Base-by-base conservation (phyloP, 192 early-diverging fungal species). In the Entophlyctis luteolus region DNA sequence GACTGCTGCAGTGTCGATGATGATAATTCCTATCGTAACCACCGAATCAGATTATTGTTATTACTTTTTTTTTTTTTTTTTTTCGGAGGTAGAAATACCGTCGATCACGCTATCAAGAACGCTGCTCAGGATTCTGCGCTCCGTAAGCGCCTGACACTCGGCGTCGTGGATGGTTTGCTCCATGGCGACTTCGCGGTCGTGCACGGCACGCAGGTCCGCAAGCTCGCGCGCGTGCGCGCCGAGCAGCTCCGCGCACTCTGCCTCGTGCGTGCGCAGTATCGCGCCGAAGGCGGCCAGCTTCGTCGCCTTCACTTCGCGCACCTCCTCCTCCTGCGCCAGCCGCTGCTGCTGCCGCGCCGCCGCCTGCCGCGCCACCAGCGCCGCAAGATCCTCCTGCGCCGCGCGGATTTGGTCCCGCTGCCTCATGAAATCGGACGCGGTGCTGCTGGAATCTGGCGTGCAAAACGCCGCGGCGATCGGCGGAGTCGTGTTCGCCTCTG, bases 171-270 rank as follows among this genome's bases (percentile, higher is more conserved):
- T 59, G n/a, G 37, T 28, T 29, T 60, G 67, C 65, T 79, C 78
- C 74, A 79, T 79, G 50, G 47, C 50, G 33, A 76, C 62, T 49
- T 79, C 78, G 48, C 72, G 69, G 10, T 73, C 72, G 36, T 79
- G 78, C 16, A 58, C 46, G 14, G 52, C 52, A 34, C 27, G 23
- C 0, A 71, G 14, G 2, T 70, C 49, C 20, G 54, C 32, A 10
- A 76, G 4, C 52, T 74, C 68, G 0, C 16, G 16, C 37, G 67
- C 68, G 18, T 78, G 77, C 0, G 59, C 47, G 36, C 47, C 54
- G 14, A 50, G 29, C 1, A 77, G 32, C 32, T 58, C 23, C 1
- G 3, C 0, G 5, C 20, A 4, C 18, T 56, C 59, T n/a, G n/a
- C 2, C 2, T 33, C n/a, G 33, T 55, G 54, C 3, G 12, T 6